Conservation (phyloP, 164 flowering plant species). For the Nymphaea thermarum region DNA sequence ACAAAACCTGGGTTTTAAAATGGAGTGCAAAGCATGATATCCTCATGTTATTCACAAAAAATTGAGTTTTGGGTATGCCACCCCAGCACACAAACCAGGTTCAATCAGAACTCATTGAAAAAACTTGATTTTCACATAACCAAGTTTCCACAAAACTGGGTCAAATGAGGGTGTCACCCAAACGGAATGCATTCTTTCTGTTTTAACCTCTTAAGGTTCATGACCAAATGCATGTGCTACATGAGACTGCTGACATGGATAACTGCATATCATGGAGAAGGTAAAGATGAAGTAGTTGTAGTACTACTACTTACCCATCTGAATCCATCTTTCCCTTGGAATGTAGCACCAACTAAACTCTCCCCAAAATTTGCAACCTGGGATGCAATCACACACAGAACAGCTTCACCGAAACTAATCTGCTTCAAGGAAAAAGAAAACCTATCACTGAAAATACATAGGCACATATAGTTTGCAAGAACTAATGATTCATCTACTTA, state of each 20-base stretch:
- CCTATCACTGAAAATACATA: too few species aligned
- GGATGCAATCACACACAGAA: constrained; percentile 75
- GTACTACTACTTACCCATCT: constrained; percentile 50
- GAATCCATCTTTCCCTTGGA: constrained; percentile 89
- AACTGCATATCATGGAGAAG: background rate
- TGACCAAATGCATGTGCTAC: background rate
- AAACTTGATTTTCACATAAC: too few species aligned
- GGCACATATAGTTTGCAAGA: too few species aligned
- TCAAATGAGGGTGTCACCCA: background rate
- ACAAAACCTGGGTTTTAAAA: too few species aligned
- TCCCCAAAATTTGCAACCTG: constrained; percentile 98
- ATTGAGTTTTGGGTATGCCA: too few species aligned
- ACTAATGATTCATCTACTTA: too few species aligned
- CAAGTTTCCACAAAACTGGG: too few species aligned
- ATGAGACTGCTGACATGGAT: background rate
- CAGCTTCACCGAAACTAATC: constrained; percentile 47
- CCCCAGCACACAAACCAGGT: too few species aligned
- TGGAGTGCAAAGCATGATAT: too few species aligned
- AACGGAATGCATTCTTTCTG: background rate
- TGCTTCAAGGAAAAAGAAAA: constrained; percentile 10
- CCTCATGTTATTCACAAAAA: too few species aligned
- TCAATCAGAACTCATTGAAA: too few species aligned
- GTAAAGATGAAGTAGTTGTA: background rate
- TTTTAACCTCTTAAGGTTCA: background rate
- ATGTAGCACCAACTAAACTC: constrained; percentile 76